Percentiles rank a stretch among this genome's conserved stretches.
phyloP scores from a whole-genome alignment of 2,329 filamentous ascomycete species.

The Penicillium sp. region DNA sequence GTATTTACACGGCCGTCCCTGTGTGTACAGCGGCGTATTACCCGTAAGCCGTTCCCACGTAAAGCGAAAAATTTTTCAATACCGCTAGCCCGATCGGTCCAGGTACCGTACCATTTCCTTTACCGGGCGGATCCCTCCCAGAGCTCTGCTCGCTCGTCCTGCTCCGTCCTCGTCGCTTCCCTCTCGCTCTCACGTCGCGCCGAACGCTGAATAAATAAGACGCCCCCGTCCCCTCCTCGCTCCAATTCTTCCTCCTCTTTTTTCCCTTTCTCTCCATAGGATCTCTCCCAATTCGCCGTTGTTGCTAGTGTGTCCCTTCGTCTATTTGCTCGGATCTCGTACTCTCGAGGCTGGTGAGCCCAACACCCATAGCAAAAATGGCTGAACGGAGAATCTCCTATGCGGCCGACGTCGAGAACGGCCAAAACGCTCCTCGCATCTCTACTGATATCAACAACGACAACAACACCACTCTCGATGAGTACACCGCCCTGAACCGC shows the following conservation, averaged over 20 bases:
- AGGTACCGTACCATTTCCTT: constrained; percentile 7
- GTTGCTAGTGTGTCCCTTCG: constrained; percentile 23
- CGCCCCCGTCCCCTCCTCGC: constrained; percentile 7
- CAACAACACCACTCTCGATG: constrained; percentile 39
- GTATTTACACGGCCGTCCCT: too few species aligned
- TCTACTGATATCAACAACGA: constrained; percentile 26
- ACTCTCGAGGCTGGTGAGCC: constrained; percentile 32
- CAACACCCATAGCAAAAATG: constrained; percentile 35
- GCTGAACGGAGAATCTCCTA: constrained; percentile 44
- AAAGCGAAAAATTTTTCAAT: neutral
- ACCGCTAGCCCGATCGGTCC: neutral
- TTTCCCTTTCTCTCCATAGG: constrained; percentile 25
- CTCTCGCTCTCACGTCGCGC: constrained; percentile 9
- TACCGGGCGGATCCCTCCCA: constrained; percentile 8
- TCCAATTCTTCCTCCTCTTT: constrained; percentile 3
- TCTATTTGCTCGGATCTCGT: constrained; percentile 30
- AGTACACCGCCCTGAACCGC: constrained; percentile 59
- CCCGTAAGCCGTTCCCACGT: too few species aligned
- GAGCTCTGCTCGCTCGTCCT: constrained; percentile 15
- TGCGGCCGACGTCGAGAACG: constrained; percentile 42
- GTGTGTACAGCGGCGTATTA: too few species aligned
- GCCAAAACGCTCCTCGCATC: constrained; percentile 31
- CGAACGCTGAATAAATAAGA: constrained; percentile 14
- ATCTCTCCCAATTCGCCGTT: constrained; percentile 38
- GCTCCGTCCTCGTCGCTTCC: constrained; percentile 23